Base-by-base conservation (phyloP, 2,329 filamentous ascomycete genomes). In the Exophiala oligosperma region DNA sequence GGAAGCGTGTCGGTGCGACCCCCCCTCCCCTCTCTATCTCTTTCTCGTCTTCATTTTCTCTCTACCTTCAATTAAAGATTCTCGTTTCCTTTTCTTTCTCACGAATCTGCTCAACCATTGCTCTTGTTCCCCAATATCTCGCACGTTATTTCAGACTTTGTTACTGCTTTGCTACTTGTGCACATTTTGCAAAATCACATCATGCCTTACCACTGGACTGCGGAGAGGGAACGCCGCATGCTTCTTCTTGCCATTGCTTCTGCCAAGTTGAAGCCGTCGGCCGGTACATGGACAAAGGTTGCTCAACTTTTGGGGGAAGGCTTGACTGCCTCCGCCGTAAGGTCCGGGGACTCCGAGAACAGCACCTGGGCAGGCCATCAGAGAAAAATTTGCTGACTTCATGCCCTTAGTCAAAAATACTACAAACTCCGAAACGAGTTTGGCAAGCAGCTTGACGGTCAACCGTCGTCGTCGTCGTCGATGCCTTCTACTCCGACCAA, bases 251-350 rank as follows among this genome's bases (percentile, higher is more conserved):
- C 57, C n/a, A 64, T 64, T 11, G 61, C 59, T 1, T 51, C 52
- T 2, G 59, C 59, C 17, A 60, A 64, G 23, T 46, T 62, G 24
- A 59, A 52, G 40, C 62, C 59, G 3, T 64, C 62, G 2, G 50
- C 60, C 24, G 63, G 59, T 2, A 68, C 62, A 4, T 68, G 68
- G 64, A 64, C 63, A 29, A 26, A 59, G 9, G 64, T 68, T 57
- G 64, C 63, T 11, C 50, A 50, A 14, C 59, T 62, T 26, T 54
- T 68, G 9, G 63, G 64, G 17, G 63, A 48, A 28, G 63, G 58
- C 3, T 35, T 66, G 41, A 65, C 56, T 11, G 47, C 63, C 2
- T 65, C 62, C 26, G 64, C 63, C n/a, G 62, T 64, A 52, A 61
- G 56, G 64, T 66, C 26, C 21, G 61, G 9, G 12, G 17, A 17